phyloP scores from a whole-genome alignment of 2,329 filamentous ascomycete species.

The Leptoxyphium fumago region DNA sequence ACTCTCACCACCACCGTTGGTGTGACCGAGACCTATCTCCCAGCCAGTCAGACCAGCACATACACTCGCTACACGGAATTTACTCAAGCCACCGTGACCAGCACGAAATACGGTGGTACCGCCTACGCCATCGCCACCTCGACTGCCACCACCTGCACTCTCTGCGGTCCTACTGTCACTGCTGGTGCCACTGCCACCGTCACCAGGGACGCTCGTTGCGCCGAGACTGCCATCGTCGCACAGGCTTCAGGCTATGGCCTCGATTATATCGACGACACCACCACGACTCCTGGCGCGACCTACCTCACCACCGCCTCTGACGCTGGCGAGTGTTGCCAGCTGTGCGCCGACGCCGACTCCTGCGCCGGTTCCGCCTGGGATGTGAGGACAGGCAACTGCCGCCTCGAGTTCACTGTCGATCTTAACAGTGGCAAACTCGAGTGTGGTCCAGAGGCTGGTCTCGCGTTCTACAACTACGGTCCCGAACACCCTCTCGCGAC shows the following conservation, averaged over 20 bases:
- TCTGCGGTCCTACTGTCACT: slow-evolving; percentile 11
- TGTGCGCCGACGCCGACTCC: slow-evolving; percentile 14
- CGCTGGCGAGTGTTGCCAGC: slow-evolving; percentile 17
- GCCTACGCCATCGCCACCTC: slow-evolving; percentile 17
- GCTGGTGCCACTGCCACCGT: slow-evolving; percentile 8
- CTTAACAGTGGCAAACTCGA: slow-evolving; percentile 12
- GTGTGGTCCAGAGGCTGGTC: slow-evolving; percentile 12
- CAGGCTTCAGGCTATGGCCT: slow-evolving; percentile 13
- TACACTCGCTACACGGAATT: slow-evolving; percentile 16
- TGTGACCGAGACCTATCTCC: slow-evolving; percentile 13
- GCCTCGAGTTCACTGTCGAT: slow-evolving; percentile 15
- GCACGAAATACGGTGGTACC: slow-evolving; percentile 15
- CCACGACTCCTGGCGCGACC: slow-evolving; percentile 10
- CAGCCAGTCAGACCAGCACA: slow-evolving; percentile 13
- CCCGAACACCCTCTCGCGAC: slow-evolving; percentile 18
- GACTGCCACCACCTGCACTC: slow-evolving; percentile 7
- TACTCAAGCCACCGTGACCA: slow-evolving; percentile 15
- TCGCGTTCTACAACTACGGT: slow-evolving; percentile 16
- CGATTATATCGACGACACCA: slow-evolving; percentile 12
- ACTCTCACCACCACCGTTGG: slow-evolving; percentile 13
- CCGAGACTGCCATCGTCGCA: slow-evolving; percentile 15
- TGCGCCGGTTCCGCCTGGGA: slow-evolving; percentile 19
- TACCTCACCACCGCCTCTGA: slow-evolving; percentile 15
- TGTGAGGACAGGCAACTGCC: slow-evolving; percentile 13
- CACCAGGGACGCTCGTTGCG: slow-evolving; percentile 17